Evolutionary conservation across 1,284 basidiomycete genomes (phyloP), one percentile per base, ranked within the genome.

Genomic region (Xanthoconium separans): DNA sequence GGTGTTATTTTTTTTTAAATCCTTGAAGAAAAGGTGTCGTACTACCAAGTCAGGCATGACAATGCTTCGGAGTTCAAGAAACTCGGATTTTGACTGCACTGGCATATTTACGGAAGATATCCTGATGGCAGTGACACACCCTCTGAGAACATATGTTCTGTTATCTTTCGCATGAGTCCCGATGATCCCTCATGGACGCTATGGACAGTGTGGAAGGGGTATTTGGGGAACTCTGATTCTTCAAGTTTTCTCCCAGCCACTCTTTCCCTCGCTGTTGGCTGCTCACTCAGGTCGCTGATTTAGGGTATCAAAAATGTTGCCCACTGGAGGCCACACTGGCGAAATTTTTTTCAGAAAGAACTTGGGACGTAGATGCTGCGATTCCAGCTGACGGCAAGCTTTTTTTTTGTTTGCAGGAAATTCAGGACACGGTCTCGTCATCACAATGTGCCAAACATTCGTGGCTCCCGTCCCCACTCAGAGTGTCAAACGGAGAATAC

Each of bases 201-300:
- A 56, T 77, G 58, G 47, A 53, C 2, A 74, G 74, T 34, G 64
- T 65, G 2, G 70, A 76, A 54, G 71, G 61, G 10, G 75, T 76
- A 33, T 77, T 71, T 57, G 73, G 66, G 42, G 72, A 3, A 13
- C n/a, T 27, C 12, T 40, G 41, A 41, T 6, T 11, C 27, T 20
- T 2, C 12, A 48, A 13, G 1, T 22, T 22, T 22, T 4, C 22
- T 22, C 4, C 22, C 22, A 22, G 2, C 22, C 22, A 22, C 22
- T 22, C 22, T 22, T 22, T 22, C 22, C 22, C 22, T 22, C 22
- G 22, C 4, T 22, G 22, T n/a, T n/a, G 2, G 6, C 27, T 3
- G 12, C 50, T 4, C 3, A 5, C 16, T 6, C 40, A 65, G 69
- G 56, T 70, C 43, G 69, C 61, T 6, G 49, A 62, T 50, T 42